Evolutionary conservation across 805 yeast genomes (phyloP).

Genomic region (Kazachstania taianensis): DNA sequence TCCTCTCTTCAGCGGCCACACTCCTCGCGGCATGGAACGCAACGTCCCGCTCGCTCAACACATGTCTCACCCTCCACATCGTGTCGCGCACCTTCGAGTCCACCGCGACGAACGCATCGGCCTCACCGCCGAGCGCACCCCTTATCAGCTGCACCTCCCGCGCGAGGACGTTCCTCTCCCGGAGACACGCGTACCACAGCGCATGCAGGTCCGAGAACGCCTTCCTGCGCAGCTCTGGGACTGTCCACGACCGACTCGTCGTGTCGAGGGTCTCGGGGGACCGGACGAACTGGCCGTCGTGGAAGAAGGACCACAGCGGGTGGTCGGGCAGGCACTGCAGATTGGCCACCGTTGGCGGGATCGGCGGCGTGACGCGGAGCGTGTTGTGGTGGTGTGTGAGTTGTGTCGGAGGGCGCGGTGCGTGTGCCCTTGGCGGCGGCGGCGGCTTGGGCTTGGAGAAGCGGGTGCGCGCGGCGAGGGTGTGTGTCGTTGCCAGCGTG

Average conservation of each 20-base stretch:
- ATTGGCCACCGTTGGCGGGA: conserved; percentile 70
- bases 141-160: conserved; percentile 57
- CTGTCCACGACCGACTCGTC: conserved; percentile 71
- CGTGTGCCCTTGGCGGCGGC: conserved; percentile 16
- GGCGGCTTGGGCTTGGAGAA: conserved; percentile 30
- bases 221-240: conserved; percentile 83
- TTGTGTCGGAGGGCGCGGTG: conserved; percentile 21
- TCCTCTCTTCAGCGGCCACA: conserved; percentile 34
- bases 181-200: conserved; percentile 80
- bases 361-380: conserved; percentile 63
- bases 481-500: background rate
- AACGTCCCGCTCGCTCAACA: conserved; percentile 73
- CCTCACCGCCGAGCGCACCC: conserved; percentile 29
- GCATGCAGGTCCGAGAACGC: conserved; percentile 85
- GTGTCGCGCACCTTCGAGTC: conserved; percentile 43
- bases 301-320: conserved; percentile 91
- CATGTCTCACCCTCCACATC: conserved; percentile 78
- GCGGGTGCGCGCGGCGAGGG: conserved; percentile 32
- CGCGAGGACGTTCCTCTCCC: conserved; percentile 68
- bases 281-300: conserved; percentile 52
- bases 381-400: conserved; percentile 20
- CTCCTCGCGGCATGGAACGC: conserved; percentile 50
- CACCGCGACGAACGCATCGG: conserved; percentile 28
- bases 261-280: conserved; percentile 41
- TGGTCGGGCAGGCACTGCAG: conserved; percentile 71